Evolutionary conservation across 345 rosid species (phyloP).

Genomic region (Triadica sebifera): DNA sequence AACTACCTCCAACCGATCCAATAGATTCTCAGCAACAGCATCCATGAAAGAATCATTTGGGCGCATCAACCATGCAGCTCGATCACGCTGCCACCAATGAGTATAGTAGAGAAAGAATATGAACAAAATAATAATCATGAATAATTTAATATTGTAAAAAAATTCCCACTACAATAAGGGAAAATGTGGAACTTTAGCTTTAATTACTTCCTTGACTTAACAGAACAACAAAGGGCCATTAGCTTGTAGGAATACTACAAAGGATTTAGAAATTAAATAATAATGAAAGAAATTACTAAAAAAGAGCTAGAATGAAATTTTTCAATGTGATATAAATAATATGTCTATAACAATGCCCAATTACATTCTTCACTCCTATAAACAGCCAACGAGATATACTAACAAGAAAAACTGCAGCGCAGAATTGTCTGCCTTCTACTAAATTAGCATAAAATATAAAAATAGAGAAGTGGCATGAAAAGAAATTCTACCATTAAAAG

Average conservation of each 20-base stretch:
- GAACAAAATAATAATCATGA: background rate
- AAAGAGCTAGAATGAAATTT: no score
- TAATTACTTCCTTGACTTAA: background rate
- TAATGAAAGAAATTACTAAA: no score
- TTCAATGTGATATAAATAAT: no score
- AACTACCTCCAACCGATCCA: slow-evolving; percentile 87
- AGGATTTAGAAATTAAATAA: no score
- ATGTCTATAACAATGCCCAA: background rate
- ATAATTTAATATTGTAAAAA: background rate
- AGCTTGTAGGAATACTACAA: no score
- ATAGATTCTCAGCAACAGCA: slow-evolving; percentile 83
- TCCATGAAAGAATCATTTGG: slow-evolving; percentile 64
- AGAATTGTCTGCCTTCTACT: no score
- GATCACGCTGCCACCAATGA: slow-evolving; percentile 66
- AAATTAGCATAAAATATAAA: background rate
- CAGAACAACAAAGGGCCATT: background rate
- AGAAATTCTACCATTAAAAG: background rate
- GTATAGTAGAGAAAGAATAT: background rate
- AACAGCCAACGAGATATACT: background rate
- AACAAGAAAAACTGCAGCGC: background rate
- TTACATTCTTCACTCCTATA: background rate
- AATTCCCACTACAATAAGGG: background rate
- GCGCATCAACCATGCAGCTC: slow-evolving; percentile 89
- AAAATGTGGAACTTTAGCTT: background rate
- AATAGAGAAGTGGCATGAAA: background rate